A percentile compares a stretch with the other conserved stretches of the same genome.
These are phyloP conservation scores for Colletotrichum camelliae DNA, from an alignment of 2,329 filamentous ascomycete genomes.

Conservation along the genomic window DNA sequence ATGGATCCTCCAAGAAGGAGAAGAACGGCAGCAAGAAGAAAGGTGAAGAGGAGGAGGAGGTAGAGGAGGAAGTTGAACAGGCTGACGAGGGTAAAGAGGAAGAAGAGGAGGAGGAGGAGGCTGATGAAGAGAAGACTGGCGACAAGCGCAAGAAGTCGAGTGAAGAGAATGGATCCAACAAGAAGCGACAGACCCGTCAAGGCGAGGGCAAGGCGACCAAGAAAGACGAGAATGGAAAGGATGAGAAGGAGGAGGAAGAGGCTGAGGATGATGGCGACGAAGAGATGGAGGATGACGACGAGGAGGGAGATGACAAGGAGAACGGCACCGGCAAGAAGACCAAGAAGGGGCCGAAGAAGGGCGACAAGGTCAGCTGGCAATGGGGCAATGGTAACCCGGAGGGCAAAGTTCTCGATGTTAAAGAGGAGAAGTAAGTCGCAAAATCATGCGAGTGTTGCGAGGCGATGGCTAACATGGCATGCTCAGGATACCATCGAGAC, in stretches of 20 bases:
- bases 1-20: conserved; percentile 12
- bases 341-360: conserved; percentile 39
- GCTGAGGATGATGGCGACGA: conserved; percentile 16
- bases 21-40: conserved; percentile 26
- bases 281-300: conserved; percentile 13
- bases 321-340: conserved; percentile 18
- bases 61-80: conserved; percentile 24
- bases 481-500: conserved; percentile 40
- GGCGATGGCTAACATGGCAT: not conserved
- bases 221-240: conserved; percentile 2
- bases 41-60: conserved; percentile 21
- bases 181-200: conserved; percentile 25
- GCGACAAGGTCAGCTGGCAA: conserved; percentile 52
- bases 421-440: conserved; percentile 41
- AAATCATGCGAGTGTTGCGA: too few species aligned
- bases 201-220: conserved; percentile 25
- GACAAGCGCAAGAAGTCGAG: conserved; percentile 19
- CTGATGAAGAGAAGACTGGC: conserved; percentile 23
- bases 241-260: conserved; percentile 17
- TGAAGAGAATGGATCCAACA: conserved; percentile 24
- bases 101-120: conserved; percentile 16
- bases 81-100: conserved; percentile 27
- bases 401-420: conserved; percentile 50
- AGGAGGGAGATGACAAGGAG: conserved; percentile 10
- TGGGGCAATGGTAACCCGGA: conserved; percentile 49